Evolutionary conservation across 2,329 filamentous ascomycete species (phyloP), one percentile per base, ranked within the genome.

Genomic region (Colletotrichum cordylinicola): DNA sequence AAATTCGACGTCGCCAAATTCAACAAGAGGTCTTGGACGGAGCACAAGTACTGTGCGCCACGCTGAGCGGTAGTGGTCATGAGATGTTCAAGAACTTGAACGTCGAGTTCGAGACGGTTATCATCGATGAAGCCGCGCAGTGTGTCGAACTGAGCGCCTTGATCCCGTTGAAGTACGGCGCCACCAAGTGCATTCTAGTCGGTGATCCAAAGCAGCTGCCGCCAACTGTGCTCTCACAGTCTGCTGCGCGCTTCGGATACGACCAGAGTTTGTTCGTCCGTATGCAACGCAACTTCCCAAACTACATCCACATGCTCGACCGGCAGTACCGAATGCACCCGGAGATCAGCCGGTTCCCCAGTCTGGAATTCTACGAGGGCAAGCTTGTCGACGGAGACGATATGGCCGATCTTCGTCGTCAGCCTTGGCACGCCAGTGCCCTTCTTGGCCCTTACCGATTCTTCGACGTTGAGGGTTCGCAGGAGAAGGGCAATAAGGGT

Each of bases 321-420:
- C 97, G 94, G 72, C 97, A 99, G 82, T 99, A 99, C 83, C 97
- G 97, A 85, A 99, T 99, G 98, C 97, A 99, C 86, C 97, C 98
- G 0, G 95, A 97, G 79, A 99, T 99, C 83, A 98, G 96, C 84
- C 85, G 88, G 68, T 99, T 98, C 84, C 97, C 98, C 2, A 98
- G 96, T 83, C 88, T 90, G 79, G 94, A 96, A 67, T 99, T 99
- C 86, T 99, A 99, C 86, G 95, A 98, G 82, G 93, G 95, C 33
- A 92, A 93, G 78, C 91, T 99, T 13, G 88, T 96, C 78, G 96
- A 99, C 83, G 97, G 98, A 29, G 91, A 90, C 76, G 91, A 94
- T 78, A 98, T 98, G 96, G 92, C 90, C 5, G 88, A 86, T 70
- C 88, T 98, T 69, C 94, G 97, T 64, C 87, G 89, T 75, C 92